These are phyloP conservation scores for Fusarium musae DNA, from an alignment of 2,329 filamentous ascomycete species.

Conservation along the genomic window DNA sequence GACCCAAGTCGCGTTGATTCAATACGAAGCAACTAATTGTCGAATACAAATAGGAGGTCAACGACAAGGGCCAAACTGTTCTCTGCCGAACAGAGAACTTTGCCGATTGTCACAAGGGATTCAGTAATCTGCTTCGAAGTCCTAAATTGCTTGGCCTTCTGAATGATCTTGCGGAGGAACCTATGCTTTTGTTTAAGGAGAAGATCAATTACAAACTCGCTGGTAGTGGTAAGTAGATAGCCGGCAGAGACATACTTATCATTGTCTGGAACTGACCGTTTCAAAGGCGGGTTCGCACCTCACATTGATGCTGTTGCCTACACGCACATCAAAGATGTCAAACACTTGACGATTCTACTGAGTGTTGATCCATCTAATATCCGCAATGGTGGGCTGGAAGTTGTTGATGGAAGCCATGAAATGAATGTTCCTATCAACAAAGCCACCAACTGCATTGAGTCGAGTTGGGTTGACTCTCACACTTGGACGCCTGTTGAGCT, in stretches of 20 bases:
- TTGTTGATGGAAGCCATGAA: neutral
- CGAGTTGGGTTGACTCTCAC: neutral
- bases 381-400: neutral
- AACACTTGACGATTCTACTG: neutral
- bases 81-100: neutral
- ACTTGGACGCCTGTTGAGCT: neutral
- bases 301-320: neutral
- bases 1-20: accelerated
- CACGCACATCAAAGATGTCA: neutral
- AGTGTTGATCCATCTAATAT: neutral
- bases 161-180: neutral
- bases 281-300: neutral
- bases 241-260: accelerated
- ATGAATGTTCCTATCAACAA: neutral
- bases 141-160: neutral
- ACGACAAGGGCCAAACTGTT: neutral
- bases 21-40: neutral
- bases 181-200: slow-evolving; percentile 1
- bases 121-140: neutral
- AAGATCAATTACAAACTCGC: neutral
- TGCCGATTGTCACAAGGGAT: neutral
- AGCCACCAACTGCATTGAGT: neutral
- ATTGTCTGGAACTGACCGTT: accelerated
- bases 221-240: neutral
- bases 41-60: neutral